phyloP scores from a whole-genome alignment of 805 yeast species.

The Lipomyces sp. region DNA sequence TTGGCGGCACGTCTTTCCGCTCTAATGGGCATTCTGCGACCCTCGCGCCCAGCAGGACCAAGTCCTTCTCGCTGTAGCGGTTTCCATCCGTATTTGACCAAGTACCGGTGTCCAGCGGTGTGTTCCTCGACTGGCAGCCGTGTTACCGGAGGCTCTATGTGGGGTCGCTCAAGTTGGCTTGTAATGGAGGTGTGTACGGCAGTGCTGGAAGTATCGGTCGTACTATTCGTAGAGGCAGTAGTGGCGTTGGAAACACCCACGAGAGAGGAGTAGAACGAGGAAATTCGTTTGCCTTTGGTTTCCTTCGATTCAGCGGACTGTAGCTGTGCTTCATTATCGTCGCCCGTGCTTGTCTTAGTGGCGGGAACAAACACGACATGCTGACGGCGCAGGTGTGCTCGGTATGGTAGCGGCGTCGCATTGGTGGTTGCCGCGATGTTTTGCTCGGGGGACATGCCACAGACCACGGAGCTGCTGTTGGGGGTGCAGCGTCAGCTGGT shows the following conservation, averaged over 20 bases:
- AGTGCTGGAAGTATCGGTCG: background rate
- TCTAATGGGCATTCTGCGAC: constrained; percentile 19
- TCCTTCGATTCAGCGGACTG: background rate
- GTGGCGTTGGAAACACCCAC: constrained; percentile 13
- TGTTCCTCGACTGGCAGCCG: constrained; percentile 17
- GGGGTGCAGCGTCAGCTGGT: too few relatives aligned
- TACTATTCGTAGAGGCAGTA: background rate
- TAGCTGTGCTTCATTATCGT: too few relatives aligned
- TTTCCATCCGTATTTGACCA: constrained; percentile 26
- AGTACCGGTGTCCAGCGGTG: constrained; percentile 18
- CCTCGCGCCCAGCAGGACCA: constrained; percentile 24
- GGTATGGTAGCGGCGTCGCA: too few relatives aligned
- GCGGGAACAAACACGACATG: too few relatives aligned
- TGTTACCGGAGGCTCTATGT: constrained; percentile 16
- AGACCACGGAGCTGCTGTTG: too few relatives aligned
- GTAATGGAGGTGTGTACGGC: constrained; percentile 20
- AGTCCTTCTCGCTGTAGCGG: constrained; percentile 22
- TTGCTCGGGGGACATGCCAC: too few relatives aligned
- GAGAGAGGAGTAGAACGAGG: constrained; percentile 16
- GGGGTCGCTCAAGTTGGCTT: constrained; percentile 13
- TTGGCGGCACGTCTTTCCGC: constrained; percentile 13
- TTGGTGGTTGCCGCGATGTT: too few relatives aligned
- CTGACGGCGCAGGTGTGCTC: too few relatives aligned
- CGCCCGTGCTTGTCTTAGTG: too few relatives aligned
- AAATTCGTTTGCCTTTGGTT: background rate